Percentiles rank a stretch among this genome's conserved stretches.
Evolutionary conservation across 2,329 filamentous ascomycete genomes (phyloP).

Genomic region (Monilinia vaccinii-corymbosi): DNA sequence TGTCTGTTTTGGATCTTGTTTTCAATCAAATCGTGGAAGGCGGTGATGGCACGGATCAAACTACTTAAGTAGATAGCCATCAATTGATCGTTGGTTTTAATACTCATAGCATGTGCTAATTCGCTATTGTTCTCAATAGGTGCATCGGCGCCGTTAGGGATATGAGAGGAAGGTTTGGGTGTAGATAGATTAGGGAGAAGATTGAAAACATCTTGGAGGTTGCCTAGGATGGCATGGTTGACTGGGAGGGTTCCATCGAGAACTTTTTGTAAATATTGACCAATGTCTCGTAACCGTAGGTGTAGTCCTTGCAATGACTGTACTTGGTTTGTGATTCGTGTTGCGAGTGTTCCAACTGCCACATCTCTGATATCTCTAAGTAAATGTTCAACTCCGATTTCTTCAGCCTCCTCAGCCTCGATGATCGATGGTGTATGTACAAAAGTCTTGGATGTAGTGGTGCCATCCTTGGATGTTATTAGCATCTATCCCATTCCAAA

Average conservation of each 20-base stretch:
- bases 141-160: conserved; percentile 36
- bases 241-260: conserved; percentile 86
- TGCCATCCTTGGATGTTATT: conserved; percentile 63
- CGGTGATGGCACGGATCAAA: conserved; percentile 93
- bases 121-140: conserved; percentile 61
- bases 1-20: conserved; percentile 99
- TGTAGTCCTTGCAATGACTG: conserved; percentile 96
- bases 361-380: conserved; percentile 97
- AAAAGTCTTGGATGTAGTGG: conserved; percentile 92
- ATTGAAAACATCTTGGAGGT: conserved; percentile 99
- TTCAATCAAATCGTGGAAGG: conserved; percentile 98
- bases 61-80: conserved; percentile 98
- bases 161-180: conserved; percentile 55
- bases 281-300: conserved; percentile 88
- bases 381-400: conserved; percentile 96
- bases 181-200: conserved; percentile 91
- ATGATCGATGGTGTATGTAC: conserved; percentile 98
- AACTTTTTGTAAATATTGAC: conserved; percentile 91
- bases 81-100: conserved; percentile 98
- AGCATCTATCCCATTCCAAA: conserved; percentile 6
- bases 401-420: conserved; percentile 96
- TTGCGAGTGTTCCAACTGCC: conserved; percentile 91
- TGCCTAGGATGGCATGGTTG: conserved; percentile 94
- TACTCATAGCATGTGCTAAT: conserved; percentile 89
- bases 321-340: conserved; percentile 92